phyloP scores from a whole-genome alignment of 352 stramenopile species.

The Phytophthora sansomeana region DNA sequence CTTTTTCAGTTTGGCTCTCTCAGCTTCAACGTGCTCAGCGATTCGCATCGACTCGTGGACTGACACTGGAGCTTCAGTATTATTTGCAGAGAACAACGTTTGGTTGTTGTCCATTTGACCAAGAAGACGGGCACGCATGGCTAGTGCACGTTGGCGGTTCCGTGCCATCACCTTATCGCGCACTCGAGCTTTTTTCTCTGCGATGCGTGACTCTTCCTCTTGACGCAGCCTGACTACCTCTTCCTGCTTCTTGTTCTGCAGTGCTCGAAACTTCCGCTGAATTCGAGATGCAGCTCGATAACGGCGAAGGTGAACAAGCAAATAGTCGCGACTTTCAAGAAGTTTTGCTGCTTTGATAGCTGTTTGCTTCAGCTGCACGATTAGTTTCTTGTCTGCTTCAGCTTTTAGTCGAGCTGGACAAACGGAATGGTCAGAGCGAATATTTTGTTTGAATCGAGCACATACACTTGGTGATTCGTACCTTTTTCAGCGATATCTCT shows the following conservation, averaged over 20 bases:
- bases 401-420: slow-evolving; percentile 35
- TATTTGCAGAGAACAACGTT: background rate
- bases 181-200: slow-evolving; percentile 44
- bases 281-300: slow-evolving; percentile 45
- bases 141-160: slow-evolving; percentile 50
- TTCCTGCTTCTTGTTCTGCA: slow-evolving; percentile 24
- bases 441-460: background rate
- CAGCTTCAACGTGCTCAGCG: slow-evolving; percentile 19
- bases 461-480: slow-evolving; percentile 7
- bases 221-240: slow-evolving; percentile 12
- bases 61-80: background rate
- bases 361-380: slow-evolving; percentile 45
- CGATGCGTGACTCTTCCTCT: slow-evolving; percentile 35
- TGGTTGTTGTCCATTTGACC: slow-evolving; percentile 12
- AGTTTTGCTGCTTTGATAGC: slow-evolving; percentile 22
- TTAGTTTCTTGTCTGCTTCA: slow-evolving; percentile 49
- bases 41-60: slow-evolving; percentile 19
- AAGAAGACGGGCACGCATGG: slow-evolving; percentile 36
- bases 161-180: slow-evolving; percentile 47
- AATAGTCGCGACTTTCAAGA: slow-evolving; percentile 29
- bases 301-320: slow-evolving; percentile 30
- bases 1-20: slow-evolving; percentile 27
- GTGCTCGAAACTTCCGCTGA: slow-evolving; percentile 39
- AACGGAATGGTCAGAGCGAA: slow-evolving; percentile 5
- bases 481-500: slow-evolving; percentile 57